These are phyloP conservation scores for Phytophthora constricta DNA, from an alignment of 352 stramenopile genomes.

Conservation along the genomic window DNA sequence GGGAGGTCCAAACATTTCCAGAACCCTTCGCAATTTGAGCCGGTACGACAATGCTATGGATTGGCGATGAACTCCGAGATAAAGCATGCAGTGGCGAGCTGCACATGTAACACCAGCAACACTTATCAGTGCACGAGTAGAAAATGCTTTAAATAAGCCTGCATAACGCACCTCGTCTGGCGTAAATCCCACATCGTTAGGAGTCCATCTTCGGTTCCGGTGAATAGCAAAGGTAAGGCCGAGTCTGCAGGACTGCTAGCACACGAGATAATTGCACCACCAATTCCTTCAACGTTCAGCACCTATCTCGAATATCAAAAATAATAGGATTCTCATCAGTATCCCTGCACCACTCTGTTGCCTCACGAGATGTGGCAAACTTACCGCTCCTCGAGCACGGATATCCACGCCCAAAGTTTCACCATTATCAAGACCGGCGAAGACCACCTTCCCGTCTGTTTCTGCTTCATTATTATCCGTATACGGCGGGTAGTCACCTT, in stretches of 20 bases:
- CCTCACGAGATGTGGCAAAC: not conserved
- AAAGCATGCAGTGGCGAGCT: conserved; percentile 55
- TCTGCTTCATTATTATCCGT: conserved; percentile 47
- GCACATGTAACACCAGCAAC: not conserved
- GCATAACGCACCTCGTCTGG: conserved; percentile 42
- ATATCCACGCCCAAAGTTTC: conserved; percentile 69
- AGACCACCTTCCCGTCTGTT: conserved; percentile 68
- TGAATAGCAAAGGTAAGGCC: conserved; percentile 49
- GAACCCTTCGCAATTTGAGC: conserved; percentile 8
- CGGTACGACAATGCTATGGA: conserved; percentile 54
- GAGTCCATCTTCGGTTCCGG: conserved; percentile 68
- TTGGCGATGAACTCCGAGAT: conserved; percentile 59
- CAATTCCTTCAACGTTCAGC: conserved; percentile 44
- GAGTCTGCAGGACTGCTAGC: conserved; percentile 23
- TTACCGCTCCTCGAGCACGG: conserved; percentile 47
- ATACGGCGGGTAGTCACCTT: conserved; percentile 17
- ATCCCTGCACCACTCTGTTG: not conserved
- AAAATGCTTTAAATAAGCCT: not conserved
- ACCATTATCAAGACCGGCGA: conserved; percentile 69
- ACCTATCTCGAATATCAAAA: conserved; percentile 33
- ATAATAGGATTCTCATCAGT: not conserved
- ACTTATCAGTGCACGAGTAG: not conserved
- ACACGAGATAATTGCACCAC: conserved; percentile 50
- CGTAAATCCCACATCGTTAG: conserved; percentile 71
- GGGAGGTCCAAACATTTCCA: conserved; percentile 57